Evolutionary conservation across 1,284 basidiomycete species (phyloP).

Genomic region (Ustilago hordei): DNA sequence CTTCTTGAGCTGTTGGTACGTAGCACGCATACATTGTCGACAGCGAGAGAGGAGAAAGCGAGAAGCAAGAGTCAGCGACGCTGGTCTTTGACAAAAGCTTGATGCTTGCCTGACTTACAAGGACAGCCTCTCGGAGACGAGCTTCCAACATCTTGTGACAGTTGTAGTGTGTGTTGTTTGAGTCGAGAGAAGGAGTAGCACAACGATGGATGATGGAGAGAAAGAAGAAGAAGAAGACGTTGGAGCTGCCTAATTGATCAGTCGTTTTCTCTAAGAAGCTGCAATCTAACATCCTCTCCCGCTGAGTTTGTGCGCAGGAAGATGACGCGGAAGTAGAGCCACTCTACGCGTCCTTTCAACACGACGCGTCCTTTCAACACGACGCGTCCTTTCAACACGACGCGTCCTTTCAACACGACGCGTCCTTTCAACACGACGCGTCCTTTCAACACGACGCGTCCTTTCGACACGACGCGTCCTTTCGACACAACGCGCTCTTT

Average conservation of each 20-base stretch:
- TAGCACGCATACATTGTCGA: background rate
- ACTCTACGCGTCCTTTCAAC: constrained; percentile 24
- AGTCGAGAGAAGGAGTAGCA: background rate
- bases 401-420: constrained; percentile 19
- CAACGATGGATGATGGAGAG: constrained; percentile 4
- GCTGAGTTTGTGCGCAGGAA: background rate
- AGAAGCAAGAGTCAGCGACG: background rate
- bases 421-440: too few species aligned
- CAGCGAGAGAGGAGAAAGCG: background rate
- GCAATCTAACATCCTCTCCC: background rate
- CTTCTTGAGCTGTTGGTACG: constrained; percentile 59
- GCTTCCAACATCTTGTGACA: constrained; percentile 62
- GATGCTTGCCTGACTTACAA: constrained; percentile 42
- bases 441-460: too few species aligned
- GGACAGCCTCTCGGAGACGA: constrained; percentile 56
- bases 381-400: constrained; percentile 22
- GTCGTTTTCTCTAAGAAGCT: background rate
- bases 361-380: constrained; percentile 17
- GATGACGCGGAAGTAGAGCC: too few species aligned
- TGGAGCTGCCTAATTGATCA: constrained; percentile 1
- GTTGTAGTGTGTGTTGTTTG: constrained; percentile 1
- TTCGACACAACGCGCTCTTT: constrained; percentile 5
- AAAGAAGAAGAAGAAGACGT: background rate
- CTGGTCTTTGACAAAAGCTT: constrained; percentile 19
- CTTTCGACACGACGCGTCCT: too few species aligned